These are phyloP conservation scores for Pseudisothecium myosuroides DNA, from an alignment of 225 moss, liverwort and hornwort species.

Conservation along the genomic window DNA sequence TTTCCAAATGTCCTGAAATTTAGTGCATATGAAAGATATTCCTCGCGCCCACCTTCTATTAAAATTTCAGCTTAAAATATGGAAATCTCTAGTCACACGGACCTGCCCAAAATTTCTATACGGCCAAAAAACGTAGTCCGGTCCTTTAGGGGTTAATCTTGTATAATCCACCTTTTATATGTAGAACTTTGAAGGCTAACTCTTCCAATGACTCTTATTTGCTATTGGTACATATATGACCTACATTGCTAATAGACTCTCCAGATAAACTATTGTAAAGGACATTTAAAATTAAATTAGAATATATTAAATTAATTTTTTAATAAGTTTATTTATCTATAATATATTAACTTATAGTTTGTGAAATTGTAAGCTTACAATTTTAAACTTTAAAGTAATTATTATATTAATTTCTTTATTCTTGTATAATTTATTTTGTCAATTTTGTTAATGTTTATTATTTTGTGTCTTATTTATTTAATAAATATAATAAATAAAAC, in stretches of 20 bases:
- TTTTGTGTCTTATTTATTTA: not conserved
- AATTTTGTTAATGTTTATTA: not conserved
- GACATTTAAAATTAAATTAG: not conserved
- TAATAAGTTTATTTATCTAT: not conserved
- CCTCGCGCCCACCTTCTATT: too few relatives aligned
- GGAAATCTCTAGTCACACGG: too few relatives aligned
- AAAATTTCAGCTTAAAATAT: too few relatives aligned
- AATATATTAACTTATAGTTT: not conserved
- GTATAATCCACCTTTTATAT: not conserved
- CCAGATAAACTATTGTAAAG: fast-evolving
- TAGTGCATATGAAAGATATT: too few relatives aligned
- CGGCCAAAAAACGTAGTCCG: too few relatives aligned
- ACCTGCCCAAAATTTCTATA: too few relatives aligned
- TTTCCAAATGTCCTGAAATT: too few relatives aligned
- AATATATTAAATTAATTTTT: not conserved
- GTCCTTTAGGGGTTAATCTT: too few relatives aligned
- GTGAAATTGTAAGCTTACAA: not conserved
- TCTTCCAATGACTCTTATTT: not conserved
- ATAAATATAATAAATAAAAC: not conserved
- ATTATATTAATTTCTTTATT: too few relatives aligned
- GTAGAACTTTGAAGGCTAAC: not conserved
- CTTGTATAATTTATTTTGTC: not conserved
- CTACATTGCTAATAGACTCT: not conserved
- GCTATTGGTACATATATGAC: not conserved
- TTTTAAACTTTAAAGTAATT: not conserved